Evolutionary conservation across 1,284 basidiomycete species (phyloP).

Genomic region (Ustilago tritici): DNA sequence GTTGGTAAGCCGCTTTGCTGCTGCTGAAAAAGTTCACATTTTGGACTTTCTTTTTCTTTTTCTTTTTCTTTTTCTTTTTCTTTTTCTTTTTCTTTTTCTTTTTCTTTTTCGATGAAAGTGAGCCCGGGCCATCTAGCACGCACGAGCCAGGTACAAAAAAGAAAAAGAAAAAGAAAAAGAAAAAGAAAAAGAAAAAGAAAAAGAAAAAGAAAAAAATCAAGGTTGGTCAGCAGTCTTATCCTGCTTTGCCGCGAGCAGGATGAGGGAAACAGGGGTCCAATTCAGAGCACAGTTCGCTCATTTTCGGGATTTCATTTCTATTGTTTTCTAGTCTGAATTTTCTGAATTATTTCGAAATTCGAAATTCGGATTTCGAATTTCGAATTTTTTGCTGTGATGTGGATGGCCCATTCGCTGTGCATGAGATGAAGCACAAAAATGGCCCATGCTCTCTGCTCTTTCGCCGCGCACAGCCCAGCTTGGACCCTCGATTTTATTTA

Average conservation of each 20-base stretch:
- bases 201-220: background rate
- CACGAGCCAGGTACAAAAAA: conserved; percentile 13
- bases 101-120: conserved; percentile 1
- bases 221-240: background rate
- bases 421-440: background rate
- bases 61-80: background rate
- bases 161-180: no score
- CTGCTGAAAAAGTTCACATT: conserved; percentile 5
- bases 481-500: conserved; percentile 9
- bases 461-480: conserved; percentile 21
- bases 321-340: background rate
- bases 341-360: background rate
- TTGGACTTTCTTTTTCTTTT: conserved; percentile 1
- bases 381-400: background rate
- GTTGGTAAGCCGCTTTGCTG: conserved; percentile 1
- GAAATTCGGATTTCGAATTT: background rate
- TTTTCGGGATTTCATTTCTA: background rate
- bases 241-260: conserved; percentile 11
- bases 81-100: background rate
- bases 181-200: no score
- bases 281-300: background rate
- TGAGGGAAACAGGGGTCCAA: conserved; percentile 4
- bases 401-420: background rate
- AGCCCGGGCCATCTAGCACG: conserved; percentile 14
- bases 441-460: conserved; percentile 16